Base-by-base conservation (phyloP, 495 filamentous ascomycete genomes). In the Penicillium paradoxum region DNA sequence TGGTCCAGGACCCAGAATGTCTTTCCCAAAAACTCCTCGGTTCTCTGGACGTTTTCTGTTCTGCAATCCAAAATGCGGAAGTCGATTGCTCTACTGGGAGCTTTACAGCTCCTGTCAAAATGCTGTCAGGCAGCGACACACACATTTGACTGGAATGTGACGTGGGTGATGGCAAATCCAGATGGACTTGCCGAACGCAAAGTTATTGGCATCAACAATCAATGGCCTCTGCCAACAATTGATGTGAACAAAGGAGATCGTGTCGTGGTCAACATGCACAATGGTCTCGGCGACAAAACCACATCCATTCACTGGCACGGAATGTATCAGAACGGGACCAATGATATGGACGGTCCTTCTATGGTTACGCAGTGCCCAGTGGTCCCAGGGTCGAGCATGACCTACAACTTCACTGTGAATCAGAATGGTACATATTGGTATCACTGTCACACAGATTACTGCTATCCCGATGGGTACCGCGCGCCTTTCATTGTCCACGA, bases 391-490 rank as follows among this genome's bases (percentile, higher is more conserved):
- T 63, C 69, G 21, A 78, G 73, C 24, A 80, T 90, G 42, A 87
- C 78, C 6, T 91, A 91, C 62, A 84, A 90, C 61, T 92, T 92
- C 64, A 88, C 83, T 7, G 85, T 89, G 64, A 73, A 87, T 52
- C 84, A 90, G 64, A 81, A 80, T 8, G 88, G 88, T 24, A 88
- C 86, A 0, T 91, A 89, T 67, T 91, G 88, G 88, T 91, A 91
- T 60, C 88, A 91, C 64, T 88, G 83, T 14, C 88, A 91, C 57
- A 75, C 76, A 13, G 70, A 73, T 39, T 79, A 74, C 7, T 86
- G 88, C 62, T 90, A 89, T 44, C 85, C 88, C 1, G 89, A 93
- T 65, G 88, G 88, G 22, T 76, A 88, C 33, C 77, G 85, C 38
- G 85, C 84, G 2, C 79, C 87, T 0, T 65, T 93, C 30, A 81